These are phyloP conservation scores for Citrus sinensis DNA, from an alignment of 345 rosid genomes.

Conservation along the genomic window DVS_A1.0 CM039169.1:33200001-33200500, in stretches of 20 bases:
- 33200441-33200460: constrained; percentile 15
- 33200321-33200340: background rate
- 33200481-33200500: constrained; percentile 10
- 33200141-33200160: constrained; percentile 30
- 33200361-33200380: constrained; percentile 13
- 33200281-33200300: background rate
- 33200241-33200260: background rate
- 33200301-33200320: background rate
- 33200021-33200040: constrained; percentile 14
- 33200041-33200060: constrained; percentile 12
- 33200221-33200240: constrained; percentile 8
- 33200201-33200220: constrained; percentile 57
- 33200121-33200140: constrained; percentile 18
- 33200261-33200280: background rate
- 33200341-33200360: constrained; percentile 9
- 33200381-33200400: background rate
- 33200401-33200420: constrained; percentile 13
- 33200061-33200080: constrained; percentile 7
- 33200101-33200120: constrained; percentile 29
- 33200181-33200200: constrained; percentile 61
- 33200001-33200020: background rate
- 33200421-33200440: constrained; percentile 1
- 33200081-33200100: constrained; percentile 27
- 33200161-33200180: constrained; percentile 46
- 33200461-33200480: constrained; percentile 12